Evolutionary conservation across 352 stramenopile genomes (phyloP).

Genomic region (Phytophthora constricta): DNA sequence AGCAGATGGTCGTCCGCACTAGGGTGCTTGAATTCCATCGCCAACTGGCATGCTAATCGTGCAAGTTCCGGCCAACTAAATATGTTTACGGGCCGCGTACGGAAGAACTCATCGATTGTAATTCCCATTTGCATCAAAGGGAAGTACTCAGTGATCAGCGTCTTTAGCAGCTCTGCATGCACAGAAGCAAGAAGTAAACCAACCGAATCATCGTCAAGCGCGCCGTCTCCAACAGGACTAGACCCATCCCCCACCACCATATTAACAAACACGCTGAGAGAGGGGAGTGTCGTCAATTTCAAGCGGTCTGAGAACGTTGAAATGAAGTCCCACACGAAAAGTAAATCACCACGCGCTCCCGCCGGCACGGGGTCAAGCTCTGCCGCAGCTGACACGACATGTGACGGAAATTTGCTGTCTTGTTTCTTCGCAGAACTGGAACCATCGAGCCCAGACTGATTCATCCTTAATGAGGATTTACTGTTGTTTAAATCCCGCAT

Average conservation of each 20-base stretch:
- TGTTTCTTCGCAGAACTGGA: neutral
- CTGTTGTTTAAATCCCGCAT: constrained; percentile 17
- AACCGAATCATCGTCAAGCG: constrained; percentile 61
- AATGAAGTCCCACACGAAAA: constrained; percentile 83
- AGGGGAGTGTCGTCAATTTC: constrained; percentile 55
- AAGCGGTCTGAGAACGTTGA: constrained; percentile 78
- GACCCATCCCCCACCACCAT: constrained; percentile 59
- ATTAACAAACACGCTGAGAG: constrained; percentile 57
- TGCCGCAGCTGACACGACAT: constrained; percentile 36
- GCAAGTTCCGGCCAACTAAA: constrained; percentile 86
- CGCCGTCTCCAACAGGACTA: constrained; percentile 54
- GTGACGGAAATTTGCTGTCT: constrained; percentile 40
- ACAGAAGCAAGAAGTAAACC: constrained; percentile 53
- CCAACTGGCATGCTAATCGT: constrained; percentile 74
- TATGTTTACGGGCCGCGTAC: constrained; percentile 73
- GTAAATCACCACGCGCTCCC: constrained; percentile 58
- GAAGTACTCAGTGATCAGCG: constrained; percentile 69
- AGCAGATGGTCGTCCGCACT: constrained; percentile 75
- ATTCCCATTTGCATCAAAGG: constrained; percentile 74
- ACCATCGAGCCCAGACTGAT: constrained; percentile 1
- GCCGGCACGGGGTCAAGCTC: constrained; percentile 51
- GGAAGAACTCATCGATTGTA: constrained; percentile 73
- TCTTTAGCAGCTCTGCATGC: constrained; percentile 59
- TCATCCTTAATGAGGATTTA: neutral
- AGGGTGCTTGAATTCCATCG: constrained; percentile 74